Evolutionary conservation across 2,329 filamentous ascomycete genomes (phyloP), one percentile per base, ranked within the genome.

Genomic region (Podosphaera aphanis): DNA sequence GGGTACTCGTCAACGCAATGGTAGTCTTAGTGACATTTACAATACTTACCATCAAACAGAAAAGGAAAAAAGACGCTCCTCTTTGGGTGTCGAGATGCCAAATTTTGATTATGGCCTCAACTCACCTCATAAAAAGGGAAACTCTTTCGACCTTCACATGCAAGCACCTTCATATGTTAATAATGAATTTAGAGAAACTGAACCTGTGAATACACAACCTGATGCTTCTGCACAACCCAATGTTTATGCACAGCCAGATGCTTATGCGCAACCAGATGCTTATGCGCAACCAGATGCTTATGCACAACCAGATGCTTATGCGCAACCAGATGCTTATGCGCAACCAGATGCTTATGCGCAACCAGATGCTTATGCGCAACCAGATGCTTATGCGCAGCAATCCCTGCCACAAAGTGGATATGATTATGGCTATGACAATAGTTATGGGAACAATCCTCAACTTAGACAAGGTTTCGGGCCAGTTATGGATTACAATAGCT

Each of bases 381-480:
- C 77, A 23, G 71, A 80, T 55, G 61, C 80, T 48, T 67, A 72
- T 31, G 53, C 50, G 37, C 49, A 48, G 48, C 54, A 51, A 13
- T 15, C 18, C 2, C 68, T 74, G 51, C 68, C 71, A 2, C 74
- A 81, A 53, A 67, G 73, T 2, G 80, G 23, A 25, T 25, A 79
- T 7, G 69, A 81, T 1, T 84, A 84, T 52, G 82, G 84, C 55
- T 79, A 86, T 69, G 75, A 76, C 31, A 50, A 49, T 49, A 49
- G 47, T n/a, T 54, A 52, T 49, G 53, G 52, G 27, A 52, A 52
- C 41, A 41, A 37, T 25, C 21, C 27, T 36, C 50, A 53, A 23
- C 51, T 51, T 42, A 51, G 51, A 27, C 49, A 50, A 46, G 35
- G 42, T 2, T 43, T 44, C 15, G 46, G 31, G 37, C 49, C 50